Evolutionary conservation across 73 alveolate genomes (phyloP).

Genomic region (Tetrahymena borealis): DNA sequence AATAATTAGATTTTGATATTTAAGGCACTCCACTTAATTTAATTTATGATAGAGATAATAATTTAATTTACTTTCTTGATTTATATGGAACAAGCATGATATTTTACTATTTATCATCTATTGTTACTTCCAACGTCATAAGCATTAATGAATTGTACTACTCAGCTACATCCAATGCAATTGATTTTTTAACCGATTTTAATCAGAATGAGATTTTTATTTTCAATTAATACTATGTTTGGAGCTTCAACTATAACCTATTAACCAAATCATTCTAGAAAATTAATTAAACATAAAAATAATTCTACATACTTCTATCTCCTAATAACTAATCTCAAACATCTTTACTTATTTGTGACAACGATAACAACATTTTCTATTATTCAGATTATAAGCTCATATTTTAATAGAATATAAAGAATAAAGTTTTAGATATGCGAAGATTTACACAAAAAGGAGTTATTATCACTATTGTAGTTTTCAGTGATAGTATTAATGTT

Average conservation of each 20-base stretch:
- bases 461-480: no score
- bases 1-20: background rate
- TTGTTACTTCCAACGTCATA: background rate
- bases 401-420: background rate
- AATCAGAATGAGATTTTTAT: background rate
- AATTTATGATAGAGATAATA: background rate
- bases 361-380: background rate
- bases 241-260: background rate
- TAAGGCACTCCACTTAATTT: background rate
- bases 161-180: background rate
- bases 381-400: background rate
- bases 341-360: background rate
- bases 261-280: background rate
- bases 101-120: background rate
- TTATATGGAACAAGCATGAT: no score
- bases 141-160: background rate
- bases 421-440: background rate
- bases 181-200: background rate
- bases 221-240: background rate
- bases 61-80: no score
- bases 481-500: no score
- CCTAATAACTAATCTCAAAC: background rate
- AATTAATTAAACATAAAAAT: background rate
- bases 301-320: background rate
- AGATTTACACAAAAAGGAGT: background rate